Evolutionary conservation across 1,284 basidiomycete species (phyloP).

Genomic region (Athelia sp.): DNA sequence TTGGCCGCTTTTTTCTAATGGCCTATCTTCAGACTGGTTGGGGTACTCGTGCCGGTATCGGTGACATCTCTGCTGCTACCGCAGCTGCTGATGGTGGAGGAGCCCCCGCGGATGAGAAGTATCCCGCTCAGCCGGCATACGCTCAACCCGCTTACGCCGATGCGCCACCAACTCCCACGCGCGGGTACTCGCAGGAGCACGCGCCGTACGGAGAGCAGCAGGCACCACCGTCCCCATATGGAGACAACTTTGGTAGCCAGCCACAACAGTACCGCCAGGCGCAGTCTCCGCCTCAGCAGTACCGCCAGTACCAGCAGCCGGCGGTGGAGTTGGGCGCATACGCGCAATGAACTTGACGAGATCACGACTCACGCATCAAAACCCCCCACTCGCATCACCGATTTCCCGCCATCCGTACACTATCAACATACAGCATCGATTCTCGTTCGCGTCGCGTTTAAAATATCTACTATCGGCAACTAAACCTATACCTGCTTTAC

Average conservation of each 20-base stretch:
- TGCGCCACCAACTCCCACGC: not conserved
- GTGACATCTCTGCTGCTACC: slow-evolving; percentile 70
- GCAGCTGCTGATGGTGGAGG: slow-evolving; percentile 46
- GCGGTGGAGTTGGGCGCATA: not conserved
- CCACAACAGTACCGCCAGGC: not conserved
- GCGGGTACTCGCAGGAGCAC: not conserved
- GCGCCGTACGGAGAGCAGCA: not conserved
- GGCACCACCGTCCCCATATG: not conserved
- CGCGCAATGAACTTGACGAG: not conserved
- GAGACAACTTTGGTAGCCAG: not conserved
- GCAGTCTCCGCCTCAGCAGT: not conserved
- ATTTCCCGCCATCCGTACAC: not conserved
- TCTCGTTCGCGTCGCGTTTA: not conserved
- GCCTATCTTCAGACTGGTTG: slow-evolving; percentile 62
- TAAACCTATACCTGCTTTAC: slow-evolving; percentile 1
- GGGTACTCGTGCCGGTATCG: slow-evolving; percentile 89
- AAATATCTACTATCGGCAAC: not conserved
- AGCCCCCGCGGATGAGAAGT: slow-evolving; percentile 15
- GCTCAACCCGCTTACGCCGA: not conserved
- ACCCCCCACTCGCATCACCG: not conserved
- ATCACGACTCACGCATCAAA: not conserved
- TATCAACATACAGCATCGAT: not conserved
- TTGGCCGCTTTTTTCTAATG: slow-evolving; percentile 1
- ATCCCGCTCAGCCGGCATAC: not conserved
- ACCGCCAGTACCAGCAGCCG: not conserved